Conservation (phyloP, 345 rosid genomes). For the Melastoma malabathricum region DNA sequence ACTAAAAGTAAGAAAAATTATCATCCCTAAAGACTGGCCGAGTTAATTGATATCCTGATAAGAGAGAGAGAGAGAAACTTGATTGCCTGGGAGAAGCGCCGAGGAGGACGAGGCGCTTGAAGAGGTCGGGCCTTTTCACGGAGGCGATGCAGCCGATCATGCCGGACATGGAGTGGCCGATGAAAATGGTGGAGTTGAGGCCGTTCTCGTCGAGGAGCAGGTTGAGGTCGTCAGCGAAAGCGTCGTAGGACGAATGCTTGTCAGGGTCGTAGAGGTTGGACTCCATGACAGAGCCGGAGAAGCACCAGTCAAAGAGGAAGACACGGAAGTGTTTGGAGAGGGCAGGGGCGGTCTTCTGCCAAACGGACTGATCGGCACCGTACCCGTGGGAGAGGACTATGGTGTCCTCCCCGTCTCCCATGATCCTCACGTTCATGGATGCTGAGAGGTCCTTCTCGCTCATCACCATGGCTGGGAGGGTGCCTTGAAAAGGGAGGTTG, state of each 20-base stretch:
- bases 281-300: slow-evolving; percentile 55
- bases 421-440: slow-evolving; percentile 49
- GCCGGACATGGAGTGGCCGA: slow-evolving; percentile 83
- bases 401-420: slow-evolving; percentile 31
- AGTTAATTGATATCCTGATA: not conserved
- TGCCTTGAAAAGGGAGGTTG: not conserved
- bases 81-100: slow-evolving; percentile 66
- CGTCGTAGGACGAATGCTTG: slow-evolving; percentile 42
- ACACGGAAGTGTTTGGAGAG: slow-evolving; percentile 33
- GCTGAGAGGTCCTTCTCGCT: slow-evolving; percentile 25
- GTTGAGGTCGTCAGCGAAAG: slow-evolving; percentile 47
- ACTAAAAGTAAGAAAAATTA: no score
- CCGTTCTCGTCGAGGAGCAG: slow-evolving; percentile 39
- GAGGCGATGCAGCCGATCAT: slow-evolving; percentile 83
- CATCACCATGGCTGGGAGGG: slow-evolving; percentile 14
- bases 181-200: slow-evolving; percentile 27
- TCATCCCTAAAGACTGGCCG: not conserved
- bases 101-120: slow-evolving; percentile 38
- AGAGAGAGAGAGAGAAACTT: not conserved
- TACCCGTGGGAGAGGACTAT: slow-evolving; percentile 61
- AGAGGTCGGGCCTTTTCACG: slow-evolving; percentile 54
- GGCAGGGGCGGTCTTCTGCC: slow-evolving; percentile 45
- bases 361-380: slow-evolving; percentile 54
- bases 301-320: slow-evolving; percentile 61
- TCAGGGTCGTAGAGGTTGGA: slow-evolving; percentile 32